Evolutionary conservation across 208 protist genomes (phyloP).

Genomic region (Sergeia podlipaevii): DNA sequence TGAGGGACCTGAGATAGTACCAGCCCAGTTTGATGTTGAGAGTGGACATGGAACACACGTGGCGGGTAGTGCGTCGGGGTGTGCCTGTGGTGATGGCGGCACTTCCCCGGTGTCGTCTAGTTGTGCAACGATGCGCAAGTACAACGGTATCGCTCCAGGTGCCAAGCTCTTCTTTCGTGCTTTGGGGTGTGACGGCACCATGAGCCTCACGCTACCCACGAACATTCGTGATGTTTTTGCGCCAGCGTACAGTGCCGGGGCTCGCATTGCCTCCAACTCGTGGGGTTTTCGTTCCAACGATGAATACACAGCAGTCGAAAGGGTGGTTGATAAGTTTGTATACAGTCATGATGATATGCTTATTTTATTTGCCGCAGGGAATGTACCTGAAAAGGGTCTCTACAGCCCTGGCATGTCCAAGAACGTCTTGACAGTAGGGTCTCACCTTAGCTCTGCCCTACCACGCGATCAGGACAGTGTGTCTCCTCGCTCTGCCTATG

Average conservation of each 20-base stretch:
- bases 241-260: slow-evolving; percentile 47
- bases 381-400: slow-evolving; percentile 26
- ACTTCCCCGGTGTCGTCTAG: too few species aligned
- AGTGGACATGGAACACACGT: slow-evolving; percentile 88
- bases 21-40: slow-evolving; percentile 12
- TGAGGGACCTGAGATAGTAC: background rate
- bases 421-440: slow-evolving; percentile 84
- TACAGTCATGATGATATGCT: slow-evolving; percentile 61
- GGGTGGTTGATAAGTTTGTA: slow-evolving; percentile 56
- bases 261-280: slow-evolving; percentile 84
- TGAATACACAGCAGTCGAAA: slow-evolving; percentile 61
- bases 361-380: slow-evolving; percentile 76
- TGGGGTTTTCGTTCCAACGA: slow-evolving; percentile 51
- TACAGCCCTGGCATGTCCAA: slow-evolving; percentile 65
- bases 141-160: slow-evolving; percentile 77
- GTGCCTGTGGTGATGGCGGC: background rate
- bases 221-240: slow-evolving; percentile 61
- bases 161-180: slow-evolving; percentile 82
- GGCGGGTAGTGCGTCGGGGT: slow-evolving; percentile 56
- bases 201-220: slow-evolving; percentile 30
- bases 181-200: slow-evolving; percentile 22
- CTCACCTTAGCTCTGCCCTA: slow-evolving; percentile 44
- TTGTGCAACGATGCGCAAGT: too few species aligned
- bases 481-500: slow-evolving; percentile 41
- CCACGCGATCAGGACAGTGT: slow-evolving; percentile 25